These are phyloP conservation scores for Phaeosphaeriaceae sp. DNA, from an alignment of 2,329 filamentous ascomycete species.

Conservation along the genomic window DNA sequence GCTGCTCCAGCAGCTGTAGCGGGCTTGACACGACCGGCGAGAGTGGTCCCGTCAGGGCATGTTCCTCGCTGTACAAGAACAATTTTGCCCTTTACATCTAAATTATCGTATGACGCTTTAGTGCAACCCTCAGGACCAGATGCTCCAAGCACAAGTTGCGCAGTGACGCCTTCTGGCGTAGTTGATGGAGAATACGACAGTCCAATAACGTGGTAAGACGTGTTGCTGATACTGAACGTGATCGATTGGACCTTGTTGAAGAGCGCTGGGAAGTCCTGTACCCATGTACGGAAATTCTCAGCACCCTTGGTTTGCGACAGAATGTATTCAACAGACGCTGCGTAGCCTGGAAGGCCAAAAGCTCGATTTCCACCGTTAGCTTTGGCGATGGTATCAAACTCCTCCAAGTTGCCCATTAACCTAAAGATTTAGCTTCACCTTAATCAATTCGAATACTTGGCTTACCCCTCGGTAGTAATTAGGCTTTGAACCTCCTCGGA, in stretches of 20 bases:
- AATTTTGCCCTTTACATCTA: slow-evolving; percentile 51
- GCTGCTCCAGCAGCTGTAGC: slow-evolving; percentile 51
- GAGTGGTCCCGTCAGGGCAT: slow-evolving; percentile 52
- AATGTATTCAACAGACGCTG: slow-evolving; percentile 64
- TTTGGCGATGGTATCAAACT: slow-evolving; percentile 61
- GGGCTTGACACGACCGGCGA: slow-evolving; percentile 50
- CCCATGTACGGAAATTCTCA: slow-evolving; percentile 50
- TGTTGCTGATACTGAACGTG: slow-evolving; percentile 47
- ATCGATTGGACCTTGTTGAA: slow-evolving; percentile 53
- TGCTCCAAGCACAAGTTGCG: slow-evolving; percentile 50
- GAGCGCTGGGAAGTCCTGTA: slow-evolving; percentile 57
- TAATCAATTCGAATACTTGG: neutral
- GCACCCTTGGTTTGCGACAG: slow-evolving; percentile 57
- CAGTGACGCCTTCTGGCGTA: slow-evolving; percentile 52
- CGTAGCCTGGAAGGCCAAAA: slow-evolving; percentile 65
- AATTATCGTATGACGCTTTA: slow-evolving; percentile 43
- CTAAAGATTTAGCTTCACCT: slow-evolving; percentile 41
- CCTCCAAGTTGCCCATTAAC: slow-evolving; percentile 61
- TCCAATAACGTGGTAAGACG: slow-evolving; percentile 49
- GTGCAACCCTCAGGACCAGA: slow-evolving; percentile 50
- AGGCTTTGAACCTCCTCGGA: slow-evolving; percentile 51
- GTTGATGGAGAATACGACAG: slow-evolving; percentile 59
- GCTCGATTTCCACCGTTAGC: slow-evolving; percentile 66
- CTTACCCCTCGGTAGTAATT: slow-evolving; percentile 49
- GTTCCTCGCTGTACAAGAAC: slow-evolving; percentile 51